A percentile compares a stretch with the other conserved stretches of the same genome.
Conservation (phyloP, 306 rosid species). For the Geum urbanum region DNA sequence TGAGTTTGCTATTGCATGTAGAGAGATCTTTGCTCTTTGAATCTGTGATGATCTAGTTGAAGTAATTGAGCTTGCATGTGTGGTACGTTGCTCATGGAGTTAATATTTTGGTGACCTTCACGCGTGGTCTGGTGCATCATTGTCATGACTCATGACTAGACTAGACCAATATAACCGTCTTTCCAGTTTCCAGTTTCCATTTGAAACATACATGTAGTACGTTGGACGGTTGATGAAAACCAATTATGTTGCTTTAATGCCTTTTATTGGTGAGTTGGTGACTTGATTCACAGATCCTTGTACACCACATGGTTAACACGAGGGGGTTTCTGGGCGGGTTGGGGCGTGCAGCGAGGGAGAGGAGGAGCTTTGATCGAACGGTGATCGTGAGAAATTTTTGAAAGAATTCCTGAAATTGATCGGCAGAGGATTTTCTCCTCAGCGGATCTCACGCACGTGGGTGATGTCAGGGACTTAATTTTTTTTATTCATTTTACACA, state of each 20-base stretch:
- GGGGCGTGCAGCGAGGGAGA: too few relatives aligned
- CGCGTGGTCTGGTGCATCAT: background rate
- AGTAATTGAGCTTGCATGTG: background rate
- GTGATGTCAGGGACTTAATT: too few relatives aligned
- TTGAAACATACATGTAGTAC: background rate
- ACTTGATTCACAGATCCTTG: background rate
- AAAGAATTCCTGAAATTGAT: too few relatives aligned
- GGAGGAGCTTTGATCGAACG: too few relatives aligned
- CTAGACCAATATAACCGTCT: background rate
- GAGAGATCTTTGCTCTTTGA: too few relatives aligned
- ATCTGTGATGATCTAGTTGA: constrained; percentile 2
- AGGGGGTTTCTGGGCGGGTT: too few relatives aligned
- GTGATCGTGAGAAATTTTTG: too few relatives aligned
- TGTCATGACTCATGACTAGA: background rate
- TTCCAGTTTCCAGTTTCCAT: too few relatives aligned
- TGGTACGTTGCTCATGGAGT: background rate
- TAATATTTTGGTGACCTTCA: background rate
- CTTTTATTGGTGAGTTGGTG: background rate
- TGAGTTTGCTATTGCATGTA: background rate
- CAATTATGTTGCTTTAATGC: background rate
- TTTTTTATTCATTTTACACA: too few relatives aligned
- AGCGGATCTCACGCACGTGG: too few relatives aligned
- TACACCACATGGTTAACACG: background rate
- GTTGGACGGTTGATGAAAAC: background rate
- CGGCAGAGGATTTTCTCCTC: too few relatives aligned